A percentile compares a stretch with the other conserved stretches of the same genome.
phyloP scores from a whole-genome alignment of 2,329 filamentous ascomycete genomes.

The Sclerotinia nivalis region DNA sequence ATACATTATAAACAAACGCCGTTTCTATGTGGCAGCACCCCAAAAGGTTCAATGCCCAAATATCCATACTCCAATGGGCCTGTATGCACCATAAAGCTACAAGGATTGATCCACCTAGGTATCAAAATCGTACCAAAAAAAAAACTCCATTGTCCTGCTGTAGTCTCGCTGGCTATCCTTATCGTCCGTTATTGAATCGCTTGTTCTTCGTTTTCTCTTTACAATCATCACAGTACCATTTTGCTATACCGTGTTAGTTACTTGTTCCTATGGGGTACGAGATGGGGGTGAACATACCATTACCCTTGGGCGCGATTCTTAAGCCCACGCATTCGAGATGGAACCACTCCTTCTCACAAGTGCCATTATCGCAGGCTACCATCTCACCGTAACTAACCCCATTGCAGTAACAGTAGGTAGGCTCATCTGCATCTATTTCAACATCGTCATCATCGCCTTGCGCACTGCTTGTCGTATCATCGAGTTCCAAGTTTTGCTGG shows the following conservation, averaged over 20 bases:
- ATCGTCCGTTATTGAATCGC: constrained; percentile 36
- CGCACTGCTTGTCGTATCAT: constrained; percentile 48
- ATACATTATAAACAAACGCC: constrained; percentile 15
- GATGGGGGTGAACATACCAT: constrained; percentile 36
- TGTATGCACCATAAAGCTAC: constrained; percentile 12
- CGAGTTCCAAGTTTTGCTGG: constrained; percentile 45
- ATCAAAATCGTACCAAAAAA: constrained; percentile 20
- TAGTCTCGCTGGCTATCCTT: constrained; percentile 12
- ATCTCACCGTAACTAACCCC: constrained; percentile 80
- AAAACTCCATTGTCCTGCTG: constrained; percentile 20
- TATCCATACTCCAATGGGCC: constrained; percentile 20
- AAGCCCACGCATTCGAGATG: constrained; percentile 80
- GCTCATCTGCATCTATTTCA: constrained; percentile 68
- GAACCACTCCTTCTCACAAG: constrained; percentile 78
- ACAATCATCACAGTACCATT: constrained; percentile 42
- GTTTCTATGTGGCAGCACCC: constrained; percentile 13
- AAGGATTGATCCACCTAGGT: constrained; percentile 16
- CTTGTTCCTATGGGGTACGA: background rate
- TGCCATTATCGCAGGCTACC: constrained; percentile 76
- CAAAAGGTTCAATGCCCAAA: background rate
- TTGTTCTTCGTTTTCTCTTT: constrained; percentile 37
- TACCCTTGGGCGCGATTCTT: constrained; percentile 71
- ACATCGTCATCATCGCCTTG: constrained; percentile 56
- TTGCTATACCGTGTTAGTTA: constrained; percentile 30
- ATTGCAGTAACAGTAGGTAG: constrained; percentile 77